These are phyloP conservation scores for Mycosphaerella sp. DNA, from an alignment of 2,329 filamentous ascomycete genomes.

Conservation along the genomic window DNA sequence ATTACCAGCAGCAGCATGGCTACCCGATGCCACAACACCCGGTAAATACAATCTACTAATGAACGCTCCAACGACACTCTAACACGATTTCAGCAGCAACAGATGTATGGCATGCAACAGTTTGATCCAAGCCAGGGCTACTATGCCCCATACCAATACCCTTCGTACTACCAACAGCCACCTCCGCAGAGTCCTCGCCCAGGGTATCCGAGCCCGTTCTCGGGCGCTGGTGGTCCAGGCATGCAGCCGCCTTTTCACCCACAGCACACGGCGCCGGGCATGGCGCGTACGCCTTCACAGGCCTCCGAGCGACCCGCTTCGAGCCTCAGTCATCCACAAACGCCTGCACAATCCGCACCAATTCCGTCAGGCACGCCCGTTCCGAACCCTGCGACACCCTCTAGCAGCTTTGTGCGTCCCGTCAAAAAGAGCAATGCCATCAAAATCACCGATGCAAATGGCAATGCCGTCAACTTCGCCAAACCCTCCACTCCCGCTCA, in stretches of 20 bases:
- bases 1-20: conserved; percentile 54
- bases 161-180: conserved; percentile 47
- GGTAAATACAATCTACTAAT: conserved; percentile 46
- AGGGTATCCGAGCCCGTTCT: conserved; percentile 45
- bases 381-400: conserved; percentile 28
- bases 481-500: conserved; percentile 53
- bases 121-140: conserved; percentile 44
- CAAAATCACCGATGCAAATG: conserved; percentile 74
- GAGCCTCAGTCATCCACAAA: conserved; percentile 53
- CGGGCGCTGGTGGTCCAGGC: conserved; percentile 38
- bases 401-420: conserved; percentile 54
- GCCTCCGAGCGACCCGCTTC: conserved; percentile 59
- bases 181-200: conserved; percentile 41
- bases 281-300: conserved; percentile 81
- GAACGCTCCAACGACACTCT: conserved; percentile 35
- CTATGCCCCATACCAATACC: conserved; percentile 37
- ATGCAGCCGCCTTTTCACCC: conserved; percentile 54
- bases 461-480: conserved; percentile 65
- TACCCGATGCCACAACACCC: conserved; percentile 51
- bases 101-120: conserved; percentile 56
- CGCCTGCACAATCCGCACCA: conserved; percentile 53
- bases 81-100: conserved; percentile 31
- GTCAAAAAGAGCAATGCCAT: conserved; percentile 66
- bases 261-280: conserved; percentile 42
- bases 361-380: conserved; percentile 42